phyloP scores from a whole-genome alignment of 2,329 filamentous ascomycete species.

The Pseudocercospora fijiensis region DNA sequence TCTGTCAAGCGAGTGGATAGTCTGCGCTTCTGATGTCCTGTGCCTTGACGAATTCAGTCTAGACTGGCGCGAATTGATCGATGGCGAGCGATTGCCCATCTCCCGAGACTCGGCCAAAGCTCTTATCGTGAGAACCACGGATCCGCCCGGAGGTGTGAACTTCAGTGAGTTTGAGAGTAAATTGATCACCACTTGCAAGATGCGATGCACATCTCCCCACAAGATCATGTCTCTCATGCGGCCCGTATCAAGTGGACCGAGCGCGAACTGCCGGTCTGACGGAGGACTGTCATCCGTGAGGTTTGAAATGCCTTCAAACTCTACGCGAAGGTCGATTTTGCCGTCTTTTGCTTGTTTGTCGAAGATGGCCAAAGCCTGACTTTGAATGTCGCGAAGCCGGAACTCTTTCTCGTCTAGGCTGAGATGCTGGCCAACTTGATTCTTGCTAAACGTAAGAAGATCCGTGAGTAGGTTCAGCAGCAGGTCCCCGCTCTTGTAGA shows the following conservation, averaged over 20 bases:
- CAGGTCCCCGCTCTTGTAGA: constrained; percentile 85
- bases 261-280: constrained; percentile 10
- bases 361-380: constrained; percentile 82
- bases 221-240: constrained; percentile 80
- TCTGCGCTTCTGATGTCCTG: constrained; percentile 9
- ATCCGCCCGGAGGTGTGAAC: constrained; percentile 77
- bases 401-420: constrained; percentile 84
- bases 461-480: constrained; percentile 84
- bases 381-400: constrained; percentile 74
- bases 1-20: constrained; percentile 1
- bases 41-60: constrained; percentile 16
- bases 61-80: constrained; percentile 33
- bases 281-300: constrained; percentile 27
- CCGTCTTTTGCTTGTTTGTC: constrained; percentile 84
- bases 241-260: constrained; percentile 54
- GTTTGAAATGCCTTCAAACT: constrained; percentile 60
- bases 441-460: constrained; percentile 88
- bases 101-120: constrained; percentile 63
- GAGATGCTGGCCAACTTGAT: constrained; percentile 84
- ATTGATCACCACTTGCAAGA: constrained; percentile 91
- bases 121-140: constrained; percentile 71
- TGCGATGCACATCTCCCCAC: constrained; percentile 89
- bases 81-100: constrained; percentile 46
- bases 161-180: constrained; percentile 89
- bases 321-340: constrained; percentile 69